Base-by-base conservation (phyloP, 139 green algal genomes). In the Auxenochlorella pyrenoidosa region DNA sequence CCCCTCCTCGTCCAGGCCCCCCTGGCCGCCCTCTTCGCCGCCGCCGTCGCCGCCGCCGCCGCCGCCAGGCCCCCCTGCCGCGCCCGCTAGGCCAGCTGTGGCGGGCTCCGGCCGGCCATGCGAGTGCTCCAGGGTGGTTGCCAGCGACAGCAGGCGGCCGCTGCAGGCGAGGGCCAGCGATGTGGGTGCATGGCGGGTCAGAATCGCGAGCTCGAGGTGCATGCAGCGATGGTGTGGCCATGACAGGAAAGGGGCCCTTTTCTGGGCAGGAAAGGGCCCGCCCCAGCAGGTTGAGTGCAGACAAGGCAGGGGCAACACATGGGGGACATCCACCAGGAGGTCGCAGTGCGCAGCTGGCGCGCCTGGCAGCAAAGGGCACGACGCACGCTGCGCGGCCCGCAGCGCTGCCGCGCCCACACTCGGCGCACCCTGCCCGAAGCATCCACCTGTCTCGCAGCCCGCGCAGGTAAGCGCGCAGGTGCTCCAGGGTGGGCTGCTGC, bases 141-240 rank as follows among this genome's bases (percentile, higher is more conserved):
- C 79, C 1, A 84, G 79, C 10, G 43, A 5, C 54, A 84, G 58
- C 58, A 84, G 79, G 24, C 24, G 58, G 58, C 79, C 79, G 36
- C 79, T 84, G 79, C 79, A 59, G n/a, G 38, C n/a, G 44, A n/a
- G 40, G 24, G 24, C 60, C 60, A 28, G 60, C 60, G 26, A 12
- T 36, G 63, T 19, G 26, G 30, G 63, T 72, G 63, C 63, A n/a
- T 6, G 63, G 4, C 8, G 63, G 63, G 68, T n/a, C n/a, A n/a
- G n/a, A n/a, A n/a, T n/a, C n/a, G n/a, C n/a, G n/a, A n/a, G n/a
- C n/a, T n/a, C n/a, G n/a, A n/a, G n/a, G n/a, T n/a, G n/a, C n/a
- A n/a, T n/a, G n/a, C n/a, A n/a, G n/a, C n/a, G n/a, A n/a, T n/a
- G n/a, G n/a, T n/a, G n/a, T n/a, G n/a, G n/a, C n/a, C n/a, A n/a